These are phyloP conservation scores for Beauveria sp. DNA, from an alignment of 2,329 filamentous ascomycete genomes.

Conservation along the genomic window DNA sequence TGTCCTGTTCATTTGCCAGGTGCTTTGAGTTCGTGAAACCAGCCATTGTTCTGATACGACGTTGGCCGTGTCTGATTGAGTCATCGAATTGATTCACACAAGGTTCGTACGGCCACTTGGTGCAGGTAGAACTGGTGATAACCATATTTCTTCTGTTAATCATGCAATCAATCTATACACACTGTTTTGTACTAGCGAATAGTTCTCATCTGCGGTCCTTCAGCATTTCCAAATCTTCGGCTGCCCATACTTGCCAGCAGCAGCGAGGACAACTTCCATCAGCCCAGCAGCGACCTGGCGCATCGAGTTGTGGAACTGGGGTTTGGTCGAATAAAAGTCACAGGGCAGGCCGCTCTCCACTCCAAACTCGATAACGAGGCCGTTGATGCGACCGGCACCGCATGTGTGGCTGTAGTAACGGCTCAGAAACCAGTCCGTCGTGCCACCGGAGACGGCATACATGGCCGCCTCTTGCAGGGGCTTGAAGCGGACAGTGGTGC, in stretches of 20 bases:
- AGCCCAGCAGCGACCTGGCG: conserved; percentile 37
- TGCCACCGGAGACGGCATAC: conserved; percentile 39
- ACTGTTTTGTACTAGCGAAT: neutral
- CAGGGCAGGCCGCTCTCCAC: conserved; percentile 18
- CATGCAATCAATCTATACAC: neutral
- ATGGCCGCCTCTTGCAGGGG: conserved; percentile 32
- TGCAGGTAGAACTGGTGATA: too few relatives aligned
- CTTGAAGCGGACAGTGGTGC: conserved; percentile 23
- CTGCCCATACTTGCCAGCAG: conserved; percentile 17
- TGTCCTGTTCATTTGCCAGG: conserved; percentile 15
- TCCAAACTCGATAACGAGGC: conserved; percentile 42
- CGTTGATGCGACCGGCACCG: conserved; percentile 31
- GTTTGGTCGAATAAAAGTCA: conserved; percentile 38
- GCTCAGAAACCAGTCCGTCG: conserved; percentile 39
- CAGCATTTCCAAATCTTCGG: conserved; percentile 14
- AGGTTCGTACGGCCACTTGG: too few relatives aligned
- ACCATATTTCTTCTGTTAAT: neutral
- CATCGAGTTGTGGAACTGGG: conserved; percentile 36
- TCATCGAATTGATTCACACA: too few relatives aligned
- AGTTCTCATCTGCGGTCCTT: neutral
- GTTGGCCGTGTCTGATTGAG: too few relatives aligned
- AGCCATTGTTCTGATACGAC: too few relatives aligned
- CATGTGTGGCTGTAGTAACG: conserved; percentile 31
- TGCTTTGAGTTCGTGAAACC: conserved; percentile 12
- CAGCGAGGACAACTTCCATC: conserved; percentile 37